phyloP scores from a whole-genome alignment of 176 grass and related monocot species.

The Luzula sylvatica region DNA sequence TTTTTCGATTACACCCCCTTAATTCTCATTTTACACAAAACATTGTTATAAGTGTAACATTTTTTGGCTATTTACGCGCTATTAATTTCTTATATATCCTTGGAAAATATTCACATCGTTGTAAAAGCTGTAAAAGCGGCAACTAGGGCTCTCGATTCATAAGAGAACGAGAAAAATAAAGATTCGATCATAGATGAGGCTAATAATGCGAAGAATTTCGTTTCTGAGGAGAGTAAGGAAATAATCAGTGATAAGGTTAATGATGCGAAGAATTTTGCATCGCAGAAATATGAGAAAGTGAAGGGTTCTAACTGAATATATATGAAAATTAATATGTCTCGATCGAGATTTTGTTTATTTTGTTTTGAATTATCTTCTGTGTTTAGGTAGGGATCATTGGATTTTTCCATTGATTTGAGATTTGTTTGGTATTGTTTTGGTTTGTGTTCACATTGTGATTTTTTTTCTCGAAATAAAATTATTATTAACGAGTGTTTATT shows the following conservation, averaged over 20 bases:
- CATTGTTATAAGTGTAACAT: too few relatives aligned
- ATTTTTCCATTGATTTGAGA: too few relatives aligned
- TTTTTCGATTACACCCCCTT: not conserved
- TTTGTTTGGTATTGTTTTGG: too few relatives aligned
- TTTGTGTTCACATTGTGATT: too few relatives aligned
- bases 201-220: too few relatives aligned
- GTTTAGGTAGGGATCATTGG: too few relatives aligned
- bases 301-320: slow-evolving; percentile 2
- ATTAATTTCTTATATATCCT: not conserved
- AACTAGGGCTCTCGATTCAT: not conserved
- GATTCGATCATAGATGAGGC: not conserved
- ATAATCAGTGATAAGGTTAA: not conserved
- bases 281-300: not conserved
- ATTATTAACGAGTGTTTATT: too few relatives aligned
- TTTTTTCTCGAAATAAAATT: too few relatives aligned
- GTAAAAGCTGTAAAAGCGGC: not conserved
- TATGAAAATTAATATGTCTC: too few relatives aligned
- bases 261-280: not conserved
- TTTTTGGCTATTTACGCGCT: too few relatives aligned
- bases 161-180: not conserved
- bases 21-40: not conserved
- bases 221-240: not conserved
- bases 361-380: too few relatives aligned
- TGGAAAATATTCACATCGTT: not conserved
- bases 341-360: too few relatives aligned